Evolutionary conservation across 208 protist species (phyloP).

Genomic region (Crithidia sp.): DNA sequence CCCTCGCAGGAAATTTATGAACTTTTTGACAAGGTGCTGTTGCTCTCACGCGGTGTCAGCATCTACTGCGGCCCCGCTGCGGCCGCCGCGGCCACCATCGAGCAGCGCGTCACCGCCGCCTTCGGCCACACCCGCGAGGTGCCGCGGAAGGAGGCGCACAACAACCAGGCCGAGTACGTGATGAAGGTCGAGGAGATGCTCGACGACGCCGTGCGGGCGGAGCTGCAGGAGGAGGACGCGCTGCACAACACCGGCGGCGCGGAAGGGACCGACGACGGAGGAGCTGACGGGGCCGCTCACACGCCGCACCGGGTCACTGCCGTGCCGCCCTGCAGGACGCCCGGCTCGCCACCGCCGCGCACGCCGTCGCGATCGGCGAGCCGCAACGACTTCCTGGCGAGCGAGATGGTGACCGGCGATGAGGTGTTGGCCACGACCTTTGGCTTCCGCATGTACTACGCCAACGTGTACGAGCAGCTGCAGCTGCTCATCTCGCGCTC

Average conservation of each 20-base stretch:
- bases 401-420: slow-evolving; percentile 16
- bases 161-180: slow-evolving; percentile 86
- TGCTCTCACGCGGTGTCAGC: slow-evolving; percentile 82
- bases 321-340: slow-evolving; percentile 28
- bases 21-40: slow-evolving; percentile 88
- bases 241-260: slow-evolving; percentile 1
- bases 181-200: slow-evolving; percentile 88
- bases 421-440: slow-evolving; percentile 57
- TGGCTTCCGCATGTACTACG: slow-evolving; percentile 77
- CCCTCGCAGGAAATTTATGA: slow-evolving; percentile 89
- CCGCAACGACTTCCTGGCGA: background rate
- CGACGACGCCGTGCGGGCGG: slow-evolving; percentile 66
- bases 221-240: slow-evolving; percentile 56
- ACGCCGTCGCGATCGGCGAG: slow-evolving; percentile 8
- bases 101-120: slow-evolving; percentile 53
- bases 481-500: slow-evolving; percentile 74
- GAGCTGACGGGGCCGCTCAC: no score
- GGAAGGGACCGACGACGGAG: no score
- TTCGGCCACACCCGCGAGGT: slow-evolving; percentile 51
- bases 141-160: slow-evolving; percentile 45
- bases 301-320: background rate
- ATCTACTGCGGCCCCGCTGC: slow-evolving; percentile 86
- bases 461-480: slow-evolving; percentile 88
- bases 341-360: slow-evolving; percentile 15
- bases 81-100: slow-evolving; percentile 58